Percentiles rank a stretch among this genome's conserved stretches.
These are phyloP conservation scores for Phascolomyces articulosus DNA, from an alignment of 371 early-diverging fungal species.

Conservation along the genomic window DNA sequence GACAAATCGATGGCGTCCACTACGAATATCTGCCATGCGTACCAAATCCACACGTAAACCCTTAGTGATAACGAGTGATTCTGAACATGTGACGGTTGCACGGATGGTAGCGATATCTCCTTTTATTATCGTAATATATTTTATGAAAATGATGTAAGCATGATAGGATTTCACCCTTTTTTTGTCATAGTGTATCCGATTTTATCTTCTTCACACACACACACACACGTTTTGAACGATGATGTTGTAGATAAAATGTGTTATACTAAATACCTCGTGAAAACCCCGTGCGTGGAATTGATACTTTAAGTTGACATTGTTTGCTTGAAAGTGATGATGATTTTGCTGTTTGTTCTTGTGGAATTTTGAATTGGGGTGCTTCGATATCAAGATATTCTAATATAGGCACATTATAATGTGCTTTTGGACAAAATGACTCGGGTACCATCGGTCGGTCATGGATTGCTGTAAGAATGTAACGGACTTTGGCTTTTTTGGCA, in stretches of 20 bases:
- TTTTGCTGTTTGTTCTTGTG: conserved; percentile 32
- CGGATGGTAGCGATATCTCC: conserved; percentile 2
- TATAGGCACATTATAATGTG: conserved; percentile 39
- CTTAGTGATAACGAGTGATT: conserved; percentile 1
- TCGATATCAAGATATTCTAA: conserved; percentile 46
- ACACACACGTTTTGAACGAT: too few species aligned
- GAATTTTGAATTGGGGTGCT: conserved; percentile 20
- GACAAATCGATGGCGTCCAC: conserved; percentile 6
- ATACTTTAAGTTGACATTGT: conserved; percentile 25
- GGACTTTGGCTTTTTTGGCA: conserved; percentile 34
- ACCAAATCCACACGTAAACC: conserved; percentile 3
- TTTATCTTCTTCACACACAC: too few species aligned
- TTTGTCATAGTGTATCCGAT: neutral
- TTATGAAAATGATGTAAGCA: neutral
- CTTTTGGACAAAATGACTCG: conserved; percentile 38
- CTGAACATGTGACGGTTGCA: neutral
- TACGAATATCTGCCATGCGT: conserved; percentile 5
- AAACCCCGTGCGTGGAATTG: conserved; percentile 42
- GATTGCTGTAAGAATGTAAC: conserved; percentile 42
- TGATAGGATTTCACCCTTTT: neutral
- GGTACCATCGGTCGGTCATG: conserved; percentile 47
- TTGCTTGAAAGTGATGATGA: conserved; percentile 13
- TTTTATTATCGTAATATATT: too few species aligned
- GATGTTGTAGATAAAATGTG: too few species aligned
- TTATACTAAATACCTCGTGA: conserved; percentile 34